These are phyloP conservation scores for Penstemon eatonii DNA, from an alignment of 257 asterid species.

Conservation along the genomic window DNA sequence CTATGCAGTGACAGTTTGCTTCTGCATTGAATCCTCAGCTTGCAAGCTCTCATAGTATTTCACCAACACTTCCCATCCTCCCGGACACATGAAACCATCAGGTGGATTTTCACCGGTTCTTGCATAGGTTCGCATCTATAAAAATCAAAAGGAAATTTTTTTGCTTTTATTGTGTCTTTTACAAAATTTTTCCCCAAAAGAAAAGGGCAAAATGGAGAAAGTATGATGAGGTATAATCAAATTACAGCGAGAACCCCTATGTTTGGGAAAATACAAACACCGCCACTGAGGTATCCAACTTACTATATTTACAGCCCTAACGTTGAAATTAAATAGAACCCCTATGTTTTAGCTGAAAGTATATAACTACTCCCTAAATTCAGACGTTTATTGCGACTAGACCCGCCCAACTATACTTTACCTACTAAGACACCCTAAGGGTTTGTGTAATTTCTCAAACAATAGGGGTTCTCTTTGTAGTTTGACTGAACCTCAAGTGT, in stretches of 20 bases:
- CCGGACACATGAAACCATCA: conserved; percentile 81
- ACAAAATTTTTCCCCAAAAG: too few species aligned
- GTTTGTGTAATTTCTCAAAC: not conserved
- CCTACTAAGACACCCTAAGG: too few species aligned
- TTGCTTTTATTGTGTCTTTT: too few species aligned
- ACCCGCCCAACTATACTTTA: too few species aligned
- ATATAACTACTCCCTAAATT: too few species aligned
- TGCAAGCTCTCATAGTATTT: conserved; percentile 75
- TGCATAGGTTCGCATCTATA: conserved; percentile 74
- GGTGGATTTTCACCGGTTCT: conserved; percentile 80
- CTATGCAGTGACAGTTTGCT: conserved; percentile 53
- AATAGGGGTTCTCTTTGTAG: not conserved
- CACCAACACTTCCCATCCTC: conserved; percentile 84
- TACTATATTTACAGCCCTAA: not conserved
- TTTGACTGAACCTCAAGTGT: not conserved
- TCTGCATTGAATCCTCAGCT: conserved; percentile 54
- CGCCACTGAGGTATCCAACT: not conserved
- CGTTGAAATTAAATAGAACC: too few species aligned
- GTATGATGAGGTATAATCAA: too few species aligned
- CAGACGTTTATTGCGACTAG: too few species aligned
- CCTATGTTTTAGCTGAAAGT: too few species aligned
- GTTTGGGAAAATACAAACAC: not conserved
- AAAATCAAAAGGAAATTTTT: conserved; percentile 8
- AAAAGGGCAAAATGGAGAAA: too few species aligned
- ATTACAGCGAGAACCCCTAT: too few species aligned